These are phyloP conservation scores for Chrysophaeum taylorii DNA, from an alignment of 352 stramenopile species.

Conservation along the genomic window DNA sequence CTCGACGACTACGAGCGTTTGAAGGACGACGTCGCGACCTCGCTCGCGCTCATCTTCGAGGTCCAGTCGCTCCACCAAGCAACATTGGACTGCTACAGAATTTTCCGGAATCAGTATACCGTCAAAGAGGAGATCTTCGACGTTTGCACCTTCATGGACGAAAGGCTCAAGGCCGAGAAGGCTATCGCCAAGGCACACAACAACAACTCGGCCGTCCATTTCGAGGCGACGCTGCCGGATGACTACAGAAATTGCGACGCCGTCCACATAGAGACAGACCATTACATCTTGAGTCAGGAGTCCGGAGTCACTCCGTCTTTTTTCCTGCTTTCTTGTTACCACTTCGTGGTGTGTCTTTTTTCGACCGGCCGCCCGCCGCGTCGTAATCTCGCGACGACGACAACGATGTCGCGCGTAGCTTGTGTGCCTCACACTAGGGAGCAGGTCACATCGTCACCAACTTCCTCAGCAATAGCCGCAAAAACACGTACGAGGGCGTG, in stretches of 20 bases:
- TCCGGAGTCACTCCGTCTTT: too few relatives aligned
- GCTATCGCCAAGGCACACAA: not conserved
- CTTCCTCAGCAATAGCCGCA: not conserved
- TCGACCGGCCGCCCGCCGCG: not conserved
- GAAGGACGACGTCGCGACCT: not conserved
- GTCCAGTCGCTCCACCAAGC: not conserved
- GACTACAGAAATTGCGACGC: too few relatives aligned
- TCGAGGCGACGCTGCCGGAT: not conserved
- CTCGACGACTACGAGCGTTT: not conserved
- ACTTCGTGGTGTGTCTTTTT: not conserved
- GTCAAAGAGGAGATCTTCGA: not conserved
- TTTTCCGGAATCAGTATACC: not conserved
- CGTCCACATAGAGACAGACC: too few relatives aligned
- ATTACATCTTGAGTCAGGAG: too few relatives aligned
- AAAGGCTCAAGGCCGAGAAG: not conserved
- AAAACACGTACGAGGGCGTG: not conserved
- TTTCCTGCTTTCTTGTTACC: not conserved
- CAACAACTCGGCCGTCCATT: not conserved
- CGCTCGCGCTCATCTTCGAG: not conserved
- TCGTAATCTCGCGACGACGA: not conserved
- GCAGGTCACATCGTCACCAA: conserved; percentile 3
- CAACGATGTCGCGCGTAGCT: not conserved
- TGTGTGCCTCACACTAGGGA: not conserved
- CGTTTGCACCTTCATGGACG: not conserved
- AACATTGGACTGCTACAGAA: not conserved